These are phyloP conservation scores for Yamadazyma trypodendri DNA, from an alignment of 1,139 yeast species.

Conservation along the genomic window DNA sequence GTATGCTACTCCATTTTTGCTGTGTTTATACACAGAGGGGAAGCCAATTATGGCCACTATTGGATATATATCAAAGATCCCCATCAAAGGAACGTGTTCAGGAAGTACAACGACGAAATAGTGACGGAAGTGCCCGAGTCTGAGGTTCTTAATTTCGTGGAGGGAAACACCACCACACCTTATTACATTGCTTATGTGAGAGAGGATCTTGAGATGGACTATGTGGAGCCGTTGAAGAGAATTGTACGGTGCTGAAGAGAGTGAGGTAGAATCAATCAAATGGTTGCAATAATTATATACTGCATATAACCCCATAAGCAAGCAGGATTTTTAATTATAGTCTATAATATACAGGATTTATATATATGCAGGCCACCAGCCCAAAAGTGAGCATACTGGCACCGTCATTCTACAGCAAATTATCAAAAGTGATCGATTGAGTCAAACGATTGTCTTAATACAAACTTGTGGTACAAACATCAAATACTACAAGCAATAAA, in stretches of 20 bases:
- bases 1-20: slow-evolving; percentile 86
- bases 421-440: no score
- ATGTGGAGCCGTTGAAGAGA: slow-evolving; percentile 69
- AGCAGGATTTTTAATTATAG: no score
- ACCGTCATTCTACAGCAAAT: no score
- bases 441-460: no score
- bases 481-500: no score
- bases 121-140: slow-evolving; percentile 74
- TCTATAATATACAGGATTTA: no score
- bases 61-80: slow-evolving; percentile 92
- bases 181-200: slow-evolving; percentile 84
- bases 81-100: slow-evolving; percentile 57
- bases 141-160: slow-evolving; percentile 74
- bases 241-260: slow-evolving; percentile 16
- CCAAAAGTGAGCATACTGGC: neutral
- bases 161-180: slow-evolving; percentile 86
- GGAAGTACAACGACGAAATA: slow-evolving; percentile 90
- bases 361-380: neutral
- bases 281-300: neutral
- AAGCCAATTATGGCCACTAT: slow-evolving; percentile 94
- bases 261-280: neutral
- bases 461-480: neutral
- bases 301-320: no score
- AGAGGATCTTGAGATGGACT: slow-evolving; percentile 55
- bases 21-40: slow-evolving; percentile 91